Conservation (phyloP, 2,329 filamentous ascomycete species). For the Hyphodiscus sp. region DNA sequence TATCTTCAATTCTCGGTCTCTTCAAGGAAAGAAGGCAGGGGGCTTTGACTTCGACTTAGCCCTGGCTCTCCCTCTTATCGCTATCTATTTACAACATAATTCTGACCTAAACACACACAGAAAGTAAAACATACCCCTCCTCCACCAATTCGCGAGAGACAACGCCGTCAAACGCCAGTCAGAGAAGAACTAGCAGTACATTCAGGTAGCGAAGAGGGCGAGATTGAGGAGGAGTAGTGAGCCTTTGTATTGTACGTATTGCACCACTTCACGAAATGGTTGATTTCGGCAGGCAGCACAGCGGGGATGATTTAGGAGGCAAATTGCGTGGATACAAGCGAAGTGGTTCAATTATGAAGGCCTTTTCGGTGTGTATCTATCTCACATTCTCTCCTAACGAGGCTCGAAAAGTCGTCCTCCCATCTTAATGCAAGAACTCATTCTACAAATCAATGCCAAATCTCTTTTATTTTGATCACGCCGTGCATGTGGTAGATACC, state of each 20-base stretch:
- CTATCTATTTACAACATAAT: not conserved
- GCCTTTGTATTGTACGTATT: conserved; percentile 31
- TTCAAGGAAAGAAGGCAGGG: not conserved
- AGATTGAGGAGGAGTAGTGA: conserved; percentile 79
- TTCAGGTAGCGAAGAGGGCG: conserved; percentile 92
- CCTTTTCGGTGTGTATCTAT: conserved; percentile 13
- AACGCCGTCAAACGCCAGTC: conserved; percentile 21
- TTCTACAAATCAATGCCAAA: conserved; percentile 16
- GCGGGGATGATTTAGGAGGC: not conserved
- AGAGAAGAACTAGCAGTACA: conserved; percentile 39
- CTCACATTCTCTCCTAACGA: conserved; percentile 4
- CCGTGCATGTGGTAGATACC: conserved; percentile 12
- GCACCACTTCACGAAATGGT: conserved; percentile 21
- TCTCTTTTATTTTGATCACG: conserved; percentile 8
- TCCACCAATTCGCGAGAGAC: conserved; percentile 11
- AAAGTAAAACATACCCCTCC: not conserved
- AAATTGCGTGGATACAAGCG: not conserved
- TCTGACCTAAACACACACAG: not conserved
- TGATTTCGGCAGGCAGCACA: conserved; percentile 24
- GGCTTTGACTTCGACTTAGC: not conserved
- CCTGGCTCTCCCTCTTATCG: not conserved
- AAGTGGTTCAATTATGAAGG: conserved; percentile 7
- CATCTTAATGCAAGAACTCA: conserved; percentile 2
- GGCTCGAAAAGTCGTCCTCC: not conserved
- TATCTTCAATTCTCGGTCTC: not conserved